phyloP scores from a whole-genome alignment of 805 yeast genomes.

The Sporopachydermia lactativora region DNA sequence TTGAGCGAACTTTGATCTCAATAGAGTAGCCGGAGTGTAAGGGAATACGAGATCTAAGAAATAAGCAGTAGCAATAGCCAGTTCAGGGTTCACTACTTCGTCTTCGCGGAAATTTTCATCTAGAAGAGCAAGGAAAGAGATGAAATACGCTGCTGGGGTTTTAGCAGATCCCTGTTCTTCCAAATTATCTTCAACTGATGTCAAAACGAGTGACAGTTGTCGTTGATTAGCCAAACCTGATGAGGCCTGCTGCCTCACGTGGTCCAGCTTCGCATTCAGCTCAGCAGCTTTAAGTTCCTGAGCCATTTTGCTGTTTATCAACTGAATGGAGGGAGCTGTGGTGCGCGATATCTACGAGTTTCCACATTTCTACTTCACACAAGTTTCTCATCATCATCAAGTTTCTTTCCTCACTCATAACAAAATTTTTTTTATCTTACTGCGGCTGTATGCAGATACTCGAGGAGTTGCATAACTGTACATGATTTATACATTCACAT shows the following conservation, averaged over 20 bases:
- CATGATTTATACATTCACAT: no score
- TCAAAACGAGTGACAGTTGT: constrained; percentile 66
- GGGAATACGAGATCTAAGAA: constrained; percentile 72
- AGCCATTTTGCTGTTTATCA: no score
- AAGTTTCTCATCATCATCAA: no score
- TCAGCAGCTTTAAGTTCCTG: constrained; percentile 21
- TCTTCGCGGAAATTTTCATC: constrained; percentile 48
- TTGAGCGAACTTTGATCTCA: constrained; percentile 63
- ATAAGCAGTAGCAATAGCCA: constrained; percentile 69
- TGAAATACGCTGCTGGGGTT: constrained; percentile 70
- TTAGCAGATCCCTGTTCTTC: constrained; percentile 43
- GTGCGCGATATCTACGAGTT: no score
- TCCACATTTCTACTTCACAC: no score
- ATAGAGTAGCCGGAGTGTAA: constrained; percentile 45
- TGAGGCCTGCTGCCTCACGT: constrained; percentile 53
- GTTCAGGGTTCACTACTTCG: constrained; percentile 37
- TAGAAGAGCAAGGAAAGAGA: constrained; percentile 67
- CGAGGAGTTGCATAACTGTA: no score
- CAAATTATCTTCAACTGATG: constrained; percentile 85
- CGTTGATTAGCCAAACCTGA: constrained; percentile 84
- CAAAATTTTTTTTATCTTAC: no score
- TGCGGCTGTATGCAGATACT: no score
- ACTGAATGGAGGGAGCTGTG: no score
- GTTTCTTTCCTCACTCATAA: no score
- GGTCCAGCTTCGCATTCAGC: constrained; percentile 47